phyloP scores from a whole-genome alignment of 345 rosid species.

The Salix purpurea region DNA sequence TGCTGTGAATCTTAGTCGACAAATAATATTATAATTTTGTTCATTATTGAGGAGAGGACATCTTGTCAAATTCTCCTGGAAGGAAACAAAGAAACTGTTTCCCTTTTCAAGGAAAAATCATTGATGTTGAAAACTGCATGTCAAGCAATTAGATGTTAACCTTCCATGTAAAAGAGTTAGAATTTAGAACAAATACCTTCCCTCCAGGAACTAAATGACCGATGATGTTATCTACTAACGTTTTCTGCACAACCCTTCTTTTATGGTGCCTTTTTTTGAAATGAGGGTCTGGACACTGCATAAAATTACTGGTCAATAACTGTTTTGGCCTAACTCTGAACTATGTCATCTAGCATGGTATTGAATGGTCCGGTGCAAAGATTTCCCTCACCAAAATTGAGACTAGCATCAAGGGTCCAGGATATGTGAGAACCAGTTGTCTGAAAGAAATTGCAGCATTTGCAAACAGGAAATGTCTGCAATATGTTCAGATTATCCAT shows the following conservation, averaged over 20 bases:
- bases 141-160: not conserved
- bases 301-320: not conserved
- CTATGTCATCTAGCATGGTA: not conserved
- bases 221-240: slow-evolving; percentile 62
- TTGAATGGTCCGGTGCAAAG: not conserved
- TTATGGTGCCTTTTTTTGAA: slow-evolving; percentile 90
- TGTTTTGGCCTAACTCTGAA: not conserved
- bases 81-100: not conserved
- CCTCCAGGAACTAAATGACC: slow-evolving; percentile 60
- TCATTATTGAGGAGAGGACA: too few relatives aligned
- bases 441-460: slow-evolving; percentile 75
- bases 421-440: slow-evolving; percentile 55
- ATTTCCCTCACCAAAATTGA: slow-evolving; percentile 67
- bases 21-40: too few relatives aligned
- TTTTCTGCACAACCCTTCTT: slow-evolving; percentile 84
- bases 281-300: slow-evolving; percentile 97
- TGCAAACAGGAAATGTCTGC: slow-evolving; percentile 82
- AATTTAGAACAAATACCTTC: slow-evolving; percentile 43
- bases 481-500: slow-evolving; percentile 20
- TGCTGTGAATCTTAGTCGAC: too few relatives aligned
- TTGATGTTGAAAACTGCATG: not conserved
- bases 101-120: not conserved
- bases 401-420: slow-evolving; percentile 75
- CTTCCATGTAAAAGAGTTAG: not conserved
- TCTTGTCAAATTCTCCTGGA: too few relatives aligned